These are phyloP conservation scores for Chlamydomonas schloesseri DNA, from an alignment of 139 green algal species.

Conservation along the genomic window DNA sequence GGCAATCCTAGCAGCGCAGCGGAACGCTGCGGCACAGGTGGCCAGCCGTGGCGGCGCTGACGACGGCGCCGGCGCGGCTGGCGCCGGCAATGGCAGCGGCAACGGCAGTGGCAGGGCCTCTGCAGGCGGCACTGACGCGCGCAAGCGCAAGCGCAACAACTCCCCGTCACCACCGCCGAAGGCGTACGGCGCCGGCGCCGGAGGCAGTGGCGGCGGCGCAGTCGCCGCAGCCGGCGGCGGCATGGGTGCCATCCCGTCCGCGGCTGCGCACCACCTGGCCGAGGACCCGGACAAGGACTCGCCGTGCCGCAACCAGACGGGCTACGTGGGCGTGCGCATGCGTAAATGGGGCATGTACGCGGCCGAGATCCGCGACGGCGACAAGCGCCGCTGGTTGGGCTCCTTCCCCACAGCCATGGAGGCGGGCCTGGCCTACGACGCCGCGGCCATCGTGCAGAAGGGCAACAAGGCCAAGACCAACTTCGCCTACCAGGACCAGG, in stretches of 20 bases:
- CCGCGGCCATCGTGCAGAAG: conserved; percentile 80
- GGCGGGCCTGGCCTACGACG: conserved; percentile 85
- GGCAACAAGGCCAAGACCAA: conserved; percentile 80
- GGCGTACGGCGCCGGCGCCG: not conserved
- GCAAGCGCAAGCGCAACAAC: conserved; percentile 38
- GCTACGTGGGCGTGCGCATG: conserved; percentile 78
- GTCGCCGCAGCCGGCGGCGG: not conserved
- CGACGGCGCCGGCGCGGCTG: too few species aligned
- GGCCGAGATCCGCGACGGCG: conserved; percentile 85
- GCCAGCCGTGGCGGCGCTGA: too few species aligned
- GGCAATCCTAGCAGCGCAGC: not conserved
- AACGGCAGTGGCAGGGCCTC: not conserved
- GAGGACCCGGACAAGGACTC: conserved; percentile 11
- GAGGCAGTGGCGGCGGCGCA: not conserved
- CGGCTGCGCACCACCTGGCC: too few species aligned
- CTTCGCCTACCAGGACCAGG: conserved; percentile 68
- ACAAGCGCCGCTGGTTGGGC: conserved; percentile 82
- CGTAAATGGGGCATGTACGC: conserved; percentile 87
- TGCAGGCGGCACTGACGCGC: not conserved
- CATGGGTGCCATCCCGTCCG: not conserved
- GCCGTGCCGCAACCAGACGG: conserved; percentile 72
- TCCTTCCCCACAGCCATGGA: conserved; percentile 75
- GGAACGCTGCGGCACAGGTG: not conserved
- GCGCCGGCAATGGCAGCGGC: too few species aligned
- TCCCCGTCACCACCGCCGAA: not conserved